Evolutionary conservation across 495 filamentous ascomycete genomes (phyloP), one percentile per base, ranked within the genome.

Genomic region (Baudoinia panamericana): DNA sequence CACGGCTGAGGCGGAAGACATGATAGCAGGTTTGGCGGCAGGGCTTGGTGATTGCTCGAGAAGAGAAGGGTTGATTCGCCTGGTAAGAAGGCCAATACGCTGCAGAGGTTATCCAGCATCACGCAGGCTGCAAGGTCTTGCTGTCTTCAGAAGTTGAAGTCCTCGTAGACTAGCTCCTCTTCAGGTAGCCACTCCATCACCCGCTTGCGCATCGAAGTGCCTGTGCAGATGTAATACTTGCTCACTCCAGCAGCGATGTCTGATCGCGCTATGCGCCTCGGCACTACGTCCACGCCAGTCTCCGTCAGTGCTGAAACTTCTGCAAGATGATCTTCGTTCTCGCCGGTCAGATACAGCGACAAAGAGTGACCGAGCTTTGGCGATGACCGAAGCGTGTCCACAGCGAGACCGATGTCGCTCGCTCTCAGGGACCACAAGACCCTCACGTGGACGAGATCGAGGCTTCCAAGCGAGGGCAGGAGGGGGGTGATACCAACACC

Each of bases 401-500:
- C 42, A 0, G 75, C 78, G 0, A 86, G 49, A 1, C 63, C 66
- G 2, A 84, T 36, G 56, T 90, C 84, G 20, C 63, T 60, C 5
- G 58, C 54, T 15, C 69, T 67, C 15, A 84, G 30, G 5, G 71
- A 74, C 84, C 82, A 87, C 12, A 81, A 59, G n/a, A 85, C 48
- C 25, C 55, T 55, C 29, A 84, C 47, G 11, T 45, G 54, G 17
- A 41, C 49, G n/a, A 64, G 45, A 42, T 72, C 53, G 11, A 76
- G 46, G 9, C 55, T 55, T 61, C 52, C 15, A 3, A 76, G 62
- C 41, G 84, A 78, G 4, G 75, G 71, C 21, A 88, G 65, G 8
- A 88, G 45, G 2, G 82, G 83, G 25, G 82, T 92, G 46, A 88
- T 82, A 1, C 83, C 84, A 12, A 92, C 80, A 1, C 84, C 84